Base-by-base conservation (phyloP, 108 stramenopile species). In the Chaetoceros muelleri region DNA sequence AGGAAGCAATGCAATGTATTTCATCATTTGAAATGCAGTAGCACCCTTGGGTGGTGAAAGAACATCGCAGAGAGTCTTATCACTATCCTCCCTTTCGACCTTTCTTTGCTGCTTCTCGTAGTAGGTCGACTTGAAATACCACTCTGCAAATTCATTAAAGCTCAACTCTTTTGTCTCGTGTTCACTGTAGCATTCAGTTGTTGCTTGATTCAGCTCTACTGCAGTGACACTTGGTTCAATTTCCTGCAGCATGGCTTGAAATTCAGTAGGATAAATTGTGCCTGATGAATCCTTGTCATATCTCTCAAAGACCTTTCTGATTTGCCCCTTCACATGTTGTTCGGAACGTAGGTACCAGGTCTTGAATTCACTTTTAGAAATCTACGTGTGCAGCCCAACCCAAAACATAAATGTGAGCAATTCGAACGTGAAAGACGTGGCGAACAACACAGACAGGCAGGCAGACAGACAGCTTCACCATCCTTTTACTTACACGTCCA, bases 291-390 rank as follows among this genome's bases (percentile, higher is more conserved):
- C 58, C 19, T 55, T 61, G 59, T 91, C 85, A 44, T 84, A 78
- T 47, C 56, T 64, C 21, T 85, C 80, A 62, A 86, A 91, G 13
- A 80, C 75, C 26, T 53, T 48, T 59, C 64, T 60, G 28, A 61
- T 66, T 55, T 73, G 46, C 5, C 61, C 52, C 20, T 67, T 60
- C 20, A 88, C 74, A 5, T 80, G 72, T 48, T 76, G 76, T 60
- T 84, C 78, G 5, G 82, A 82, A 27, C 49, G 48, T 28, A 74
- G 59, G 58, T 88, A 88, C 87, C 87, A 88, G 55, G 71, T 69
- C 17, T 76, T 64, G 56, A 88, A 82, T 67, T 82, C 79, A 18
- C 61, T 48, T 61, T 74, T 66, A 51, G 70, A 70, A 24, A 84
- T 84, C 73, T 80, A 53, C 52, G 45, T 0, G 48, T 8, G 27